phyloP scores from a whole-genome alignment of 768 basidiomycete species.

The Psilocybe tampanensis region DNA sequence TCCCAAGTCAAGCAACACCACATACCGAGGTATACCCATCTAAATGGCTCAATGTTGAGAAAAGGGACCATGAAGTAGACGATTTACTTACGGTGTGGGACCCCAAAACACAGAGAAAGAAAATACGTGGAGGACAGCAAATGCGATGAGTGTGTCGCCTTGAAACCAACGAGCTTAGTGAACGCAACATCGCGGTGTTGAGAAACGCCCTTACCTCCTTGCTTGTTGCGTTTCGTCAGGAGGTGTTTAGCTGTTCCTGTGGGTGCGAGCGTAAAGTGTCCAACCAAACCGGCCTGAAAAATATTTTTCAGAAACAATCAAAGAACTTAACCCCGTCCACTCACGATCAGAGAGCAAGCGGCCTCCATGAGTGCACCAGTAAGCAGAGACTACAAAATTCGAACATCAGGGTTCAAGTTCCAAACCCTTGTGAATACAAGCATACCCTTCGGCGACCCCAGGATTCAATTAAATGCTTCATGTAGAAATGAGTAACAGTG shows the following conservation, averaged over 20 bases:
- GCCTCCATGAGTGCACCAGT: conserved; percentile 65
- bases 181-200: no score
- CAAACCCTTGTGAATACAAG: background rate
- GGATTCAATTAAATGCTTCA: conserved; percentile 62
- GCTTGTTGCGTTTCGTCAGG: conserved; percentile 57
- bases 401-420: background rate
- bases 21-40: conserved; percentile 67
- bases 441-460: conserved; percentile 71
- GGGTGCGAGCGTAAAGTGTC: conserved; percentile 67
- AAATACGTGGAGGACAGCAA: conserved; percentile 78
- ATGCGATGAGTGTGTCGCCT: conserved; percentile 71
- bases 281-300: conserved; percentile 66
- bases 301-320: background rate
- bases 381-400: conserved; percentile 53
- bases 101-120: conserved; percentile 79
- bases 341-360: conserved; percentile 60
- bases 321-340: conserved; percentile 13
- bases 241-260: conserved; percentile 44
- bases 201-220: conserved; percentile 46
- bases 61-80: background rate
- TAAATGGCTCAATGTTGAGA: conserved; percentile 11
- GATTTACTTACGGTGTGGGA: conserved; percentile 52
- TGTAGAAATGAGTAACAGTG: background rate
- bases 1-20: background rate
- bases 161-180: background rate